Base-by-base conservation (phyloP, 805 yeast species). In the Candida boidinii region DNA sequence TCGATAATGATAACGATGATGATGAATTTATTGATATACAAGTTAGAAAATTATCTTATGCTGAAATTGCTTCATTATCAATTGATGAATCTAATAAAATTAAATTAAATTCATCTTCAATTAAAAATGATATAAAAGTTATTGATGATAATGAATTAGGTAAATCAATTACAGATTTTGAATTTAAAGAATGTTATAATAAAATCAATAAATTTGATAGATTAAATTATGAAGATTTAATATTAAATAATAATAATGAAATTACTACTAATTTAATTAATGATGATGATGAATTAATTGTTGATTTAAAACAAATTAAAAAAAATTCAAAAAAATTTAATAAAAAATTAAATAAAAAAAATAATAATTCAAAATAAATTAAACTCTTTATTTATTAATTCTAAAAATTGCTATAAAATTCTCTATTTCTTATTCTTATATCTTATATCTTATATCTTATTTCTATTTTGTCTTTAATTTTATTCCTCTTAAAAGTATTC, bases 31-130 rank as follows among this genome's bases (percentile, higher is more conserved):
- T 71, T 17, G 63, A 60, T 33, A 64, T 72, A 34, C 61, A 62
- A 30, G 48, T 68, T 26, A 64, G 73, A 34, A 59, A 64, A 35
- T 49, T 70, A 44, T 66, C 76, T 7, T 71, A 71, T 45, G 75
- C 75, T 10, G 78, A 72, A 52, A 74, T 64, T 17, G 73, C 73
- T 10, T 50, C 64, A 1, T 45, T 61, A 12, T 16, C 29, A 19
- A 17, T 6, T 5, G 16, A 19, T 19, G 23, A 13, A 3, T 8
- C 23, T 6, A 19, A 19, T n/a, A 27, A 27, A n/a, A 19, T 19
- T 7, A 14, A 27, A n/a, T 19, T 17, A n/a, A 18, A 27, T 8
- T 11, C 18, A 27, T 5, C 17, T 5, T 4, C 9, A 19, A 10
- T 12, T 17, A 12, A 26, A 17, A n/a, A 19, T 4, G n/a, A 13